phyloP scores from a whole-genome alignment of 2,329 filamentous ascomycete genomes.

The Dryadomyces quercivorus region DNA sequence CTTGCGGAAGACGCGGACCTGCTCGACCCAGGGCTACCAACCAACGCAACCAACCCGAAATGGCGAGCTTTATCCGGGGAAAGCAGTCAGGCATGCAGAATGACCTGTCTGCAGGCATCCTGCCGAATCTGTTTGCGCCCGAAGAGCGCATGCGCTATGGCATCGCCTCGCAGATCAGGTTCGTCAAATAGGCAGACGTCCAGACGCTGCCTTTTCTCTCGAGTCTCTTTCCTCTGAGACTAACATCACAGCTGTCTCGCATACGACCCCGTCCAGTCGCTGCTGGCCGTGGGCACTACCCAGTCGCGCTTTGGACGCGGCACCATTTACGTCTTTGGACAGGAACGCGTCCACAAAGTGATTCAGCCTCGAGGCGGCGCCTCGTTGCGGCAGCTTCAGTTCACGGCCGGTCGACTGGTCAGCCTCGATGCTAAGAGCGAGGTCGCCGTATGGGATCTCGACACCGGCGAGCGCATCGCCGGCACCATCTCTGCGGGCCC shows the following conservation, averaged over 20 bases:
- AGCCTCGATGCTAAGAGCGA: constrained; percentile 81
- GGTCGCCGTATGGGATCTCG: constrained; percentile 69
- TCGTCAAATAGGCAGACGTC: too few species aligned
- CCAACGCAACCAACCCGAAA: constrained; percentile 22
- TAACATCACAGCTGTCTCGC: constrained; percentile 54
- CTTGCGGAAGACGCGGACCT: neutral
- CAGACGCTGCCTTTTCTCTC: too few species aligned
- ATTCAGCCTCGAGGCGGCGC: constrained; percentile 59
- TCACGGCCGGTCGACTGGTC: constrained; percentile 75
- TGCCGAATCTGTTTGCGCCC: constrained; percentile 64
- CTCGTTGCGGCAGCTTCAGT: constrained; percentile 67
- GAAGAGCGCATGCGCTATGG: constrained; percentile 78
- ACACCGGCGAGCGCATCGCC: constrained; percentile 52
- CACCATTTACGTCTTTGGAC: constrained; percentile 81
- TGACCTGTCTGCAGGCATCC: constrained; percentile 75
- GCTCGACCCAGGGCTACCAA: neutral
- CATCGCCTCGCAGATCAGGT: constrained; percentile 65
- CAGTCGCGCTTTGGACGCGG: constrained; percentile 77
- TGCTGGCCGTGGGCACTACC: constrained; percentile 82
- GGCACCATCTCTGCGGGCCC: constrained; percentile 66
- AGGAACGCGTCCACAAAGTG: constrained; percentile 64
- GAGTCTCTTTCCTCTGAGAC: too few species aligned
- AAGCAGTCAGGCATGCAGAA: constrained; percentile 90
- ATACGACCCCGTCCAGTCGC: constrained; percentile 87
- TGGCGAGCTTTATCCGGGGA: constrained; percentile 80